These are phyloP conservation scores for Boletus tylopilopsis DNA, from an alignment of 768 basidiomycete genomes.

Conservation along the genomic window DNA sequence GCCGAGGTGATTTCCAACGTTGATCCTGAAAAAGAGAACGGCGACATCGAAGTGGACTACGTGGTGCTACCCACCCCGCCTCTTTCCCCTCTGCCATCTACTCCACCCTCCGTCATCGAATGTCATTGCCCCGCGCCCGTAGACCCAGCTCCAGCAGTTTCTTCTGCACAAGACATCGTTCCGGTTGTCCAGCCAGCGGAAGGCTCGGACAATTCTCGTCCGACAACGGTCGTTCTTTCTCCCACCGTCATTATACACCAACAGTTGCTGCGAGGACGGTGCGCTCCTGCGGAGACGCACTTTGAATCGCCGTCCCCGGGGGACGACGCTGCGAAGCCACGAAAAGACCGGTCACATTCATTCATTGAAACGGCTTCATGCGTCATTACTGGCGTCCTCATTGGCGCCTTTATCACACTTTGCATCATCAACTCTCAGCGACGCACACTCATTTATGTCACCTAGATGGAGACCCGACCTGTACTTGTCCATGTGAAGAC, in stretches of 20 bases:
- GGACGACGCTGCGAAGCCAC: constrained; percentile 11
- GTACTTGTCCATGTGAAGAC: too few species aligned
- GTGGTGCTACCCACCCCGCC: constrained; percentile 21
- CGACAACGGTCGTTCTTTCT: constrained; percentile 18
- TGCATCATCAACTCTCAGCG: constrained; percentile 46
- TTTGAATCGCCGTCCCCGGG: constrained; percentile 9
- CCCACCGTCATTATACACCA: constrained; percentile 28
- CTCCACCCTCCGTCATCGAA: constrained; percentile 15
- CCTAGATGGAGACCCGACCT: constrained; percentile 13
- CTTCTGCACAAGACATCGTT: constrained; percentile 7
- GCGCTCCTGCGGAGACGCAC: constrained; percentile 9
- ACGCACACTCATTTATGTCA: constrained; percentile 42
- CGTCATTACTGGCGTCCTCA: constrained; percentile 55
- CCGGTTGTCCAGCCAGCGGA: constrained; percentile 1
- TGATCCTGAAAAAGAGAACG: constrained; percentile 17
- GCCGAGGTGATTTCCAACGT: constrained; percentile 24
- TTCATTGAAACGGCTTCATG: constrained; percentile 39
- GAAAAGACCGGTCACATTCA: constrained; percentile 21
- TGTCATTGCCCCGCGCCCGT: constrained; percentile 11
- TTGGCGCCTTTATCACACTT: constrained; percentile 54
- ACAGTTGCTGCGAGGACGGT: constrained; percentile 16
- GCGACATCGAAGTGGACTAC: constrained; percentile 7
- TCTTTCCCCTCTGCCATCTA: constrained; percentile 18
- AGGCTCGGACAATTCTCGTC: constrained; percentile 2
- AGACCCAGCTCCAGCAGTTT: not conserved